Percentiles rank a stretch among this genome's conserved stretches.
Evolutionary conservation across 306 rosid genomes (phyloP).

Genomic region (Ormosia semicastrata): DNA sequence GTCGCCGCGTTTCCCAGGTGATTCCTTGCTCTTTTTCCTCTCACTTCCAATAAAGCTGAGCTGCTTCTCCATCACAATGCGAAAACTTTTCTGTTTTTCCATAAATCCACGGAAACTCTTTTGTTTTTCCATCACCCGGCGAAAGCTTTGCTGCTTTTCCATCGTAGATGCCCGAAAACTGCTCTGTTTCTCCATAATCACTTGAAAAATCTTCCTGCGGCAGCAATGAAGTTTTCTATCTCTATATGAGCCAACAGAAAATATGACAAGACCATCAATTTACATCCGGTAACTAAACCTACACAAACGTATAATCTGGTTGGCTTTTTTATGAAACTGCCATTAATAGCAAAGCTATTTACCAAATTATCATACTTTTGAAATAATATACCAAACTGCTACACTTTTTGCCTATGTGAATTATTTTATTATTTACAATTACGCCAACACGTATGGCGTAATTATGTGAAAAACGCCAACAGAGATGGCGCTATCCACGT

Average conservation of each 20-base stretch:
- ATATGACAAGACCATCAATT: conserved; percentile 8
- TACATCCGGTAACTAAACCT: neutral
- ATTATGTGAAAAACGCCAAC: too few relatives aligned
- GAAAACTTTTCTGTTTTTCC: conserved; percentile 66
- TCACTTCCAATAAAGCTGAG: conserved; percentile 39
- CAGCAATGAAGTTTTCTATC: neutral
- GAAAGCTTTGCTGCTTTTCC: conserved; percentile 60
- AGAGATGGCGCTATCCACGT: too few relatives aligned
- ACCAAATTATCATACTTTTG: too few relatives aligned
- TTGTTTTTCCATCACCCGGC: conserved; percentile 49
- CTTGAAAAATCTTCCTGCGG: neutral
- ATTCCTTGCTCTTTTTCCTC: conserved; percentile 53
- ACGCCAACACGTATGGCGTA: too few relatives aligned
- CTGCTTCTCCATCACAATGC: conserved; percentile 53
- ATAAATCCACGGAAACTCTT: conserved; percentile 80
- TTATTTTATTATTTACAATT: too few relatives aligned
- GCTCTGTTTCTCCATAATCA: conserved; percentile 38
- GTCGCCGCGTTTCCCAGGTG: conserved; percentile 60
- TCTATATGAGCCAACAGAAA: neutral
- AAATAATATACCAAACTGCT: too few relatives aligned
- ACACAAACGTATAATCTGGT: neutral
- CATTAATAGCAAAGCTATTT: too few relatives aligned
- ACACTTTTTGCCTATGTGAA: too few relatives aligned
- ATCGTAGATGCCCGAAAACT: conserved; percentile 33
- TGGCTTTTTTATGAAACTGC: too few relatives aligned